These are phyloP conservation scores for Tremellales sp. DNA, from an alignment of 1,284 basidiomycete species.

Conservation along the genomic window DNA sequence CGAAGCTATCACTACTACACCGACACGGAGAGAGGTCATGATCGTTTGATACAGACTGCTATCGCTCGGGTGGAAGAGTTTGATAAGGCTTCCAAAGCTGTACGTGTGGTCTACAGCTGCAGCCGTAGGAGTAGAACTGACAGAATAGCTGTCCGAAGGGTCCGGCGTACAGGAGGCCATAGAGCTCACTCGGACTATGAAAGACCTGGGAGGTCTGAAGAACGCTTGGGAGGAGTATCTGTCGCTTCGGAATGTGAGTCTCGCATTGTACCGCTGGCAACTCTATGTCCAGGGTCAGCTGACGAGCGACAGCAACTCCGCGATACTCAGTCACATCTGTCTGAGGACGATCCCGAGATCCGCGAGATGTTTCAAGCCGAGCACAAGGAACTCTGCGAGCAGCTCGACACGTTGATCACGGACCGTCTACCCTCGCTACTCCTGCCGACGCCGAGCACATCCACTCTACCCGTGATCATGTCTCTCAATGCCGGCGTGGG, in stretches of 20 bases:
- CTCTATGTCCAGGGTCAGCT: neutral
- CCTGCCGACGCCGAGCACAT: constrained; percentile 64
- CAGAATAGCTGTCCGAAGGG: neutral
- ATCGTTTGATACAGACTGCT: constrained; percentile 18
- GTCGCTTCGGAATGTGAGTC: constrained; percentile 51
- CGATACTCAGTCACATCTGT: constrained; percentile 61
- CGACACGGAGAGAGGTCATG: constrained; percentile 16
- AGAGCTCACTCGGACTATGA: constrained; percentile 46
- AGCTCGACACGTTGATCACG: constrained; percentile 55
- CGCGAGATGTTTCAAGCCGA: constrained; percentile 73
- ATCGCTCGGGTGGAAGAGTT: constrained; percentile 16
- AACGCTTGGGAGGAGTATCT: constrained; percentile 49
- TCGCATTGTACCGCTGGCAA: too few relatives aligned
- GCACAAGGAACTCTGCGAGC: constrained; percentile 54
- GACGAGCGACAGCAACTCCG: constrained; percentile 55
- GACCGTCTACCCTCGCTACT: constrained; percentile 65
- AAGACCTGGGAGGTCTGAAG: constrained; percentile 53
- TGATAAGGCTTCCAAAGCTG: constrained; percentile 11
- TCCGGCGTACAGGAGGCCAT: constrained; percentile 33
- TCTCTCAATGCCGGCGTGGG: constrained; percentile 93
- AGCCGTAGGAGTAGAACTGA: neutral
- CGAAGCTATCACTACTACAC: constrained; percentile 4
- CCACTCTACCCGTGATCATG: constrained; percentile 69
- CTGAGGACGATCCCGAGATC: constrained; percentile 73
- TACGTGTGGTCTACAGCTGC: neutral